Conservation (phyloP, 2,329 filamentous ascomycete species). For the Alternaria sp. region DNA sequence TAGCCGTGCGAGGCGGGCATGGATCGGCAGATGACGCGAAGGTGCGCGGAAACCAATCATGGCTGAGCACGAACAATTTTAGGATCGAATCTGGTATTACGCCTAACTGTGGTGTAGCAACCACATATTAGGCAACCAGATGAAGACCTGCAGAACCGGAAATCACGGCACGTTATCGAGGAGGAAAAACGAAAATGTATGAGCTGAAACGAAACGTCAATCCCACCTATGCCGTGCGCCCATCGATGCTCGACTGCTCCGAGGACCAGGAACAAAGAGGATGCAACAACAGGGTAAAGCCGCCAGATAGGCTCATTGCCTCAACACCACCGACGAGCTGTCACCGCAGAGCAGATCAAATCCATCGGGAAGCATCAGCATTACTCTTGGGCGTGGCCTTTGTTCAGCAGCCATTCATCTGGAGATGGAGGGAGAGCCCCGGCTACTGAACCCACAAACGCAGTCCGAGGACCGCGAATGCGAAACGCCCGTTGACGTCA, state of each 20-base stretch:
- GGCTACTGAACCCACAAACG: constrained; percentile 42
- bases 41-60: neutral
- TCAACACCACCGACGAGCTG: constrained; percentile 10
- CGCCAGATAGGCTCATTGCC: constrained; percentile 41
- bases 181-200: constrained; percentile 23
- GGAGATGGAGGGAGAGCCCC: constrained; percentile 25
- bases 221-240: constrained; percentile 33
- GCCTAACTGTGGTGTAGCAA: neutral
- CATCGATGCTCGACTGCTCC: constrained; percentile 30
- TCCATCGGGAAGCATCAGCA: constrained; percentile 8
- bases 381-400: constrained; percentile 47
- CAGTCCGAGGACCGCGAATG: constrained; percentile 30
- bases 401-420: constrained; percentile 42
- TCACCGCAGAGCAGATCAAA: constrained; percentile 20
- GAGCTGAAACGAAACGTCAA: constrained; percentile 45
- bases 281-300: constrained; percentile 33
- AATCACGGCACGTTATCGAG: neutral
- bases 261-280: constrained; percentile 27
- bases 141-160: neutral
- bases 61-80: neutral
- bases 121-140: neutral
- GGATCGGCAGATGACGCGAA: constrained; percentile 16
- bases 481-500: constrained; percentile 25
- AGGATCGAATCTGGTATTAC: neutral
- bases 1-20: constrained; percentile 4